Percentiles rank a stretch among this genome's conserved stretches.
These are phyloP conservation scores for Candida glaebosa DNA, from an alignment of 805 yeast species.

Conservation along the genomic window DNA sequence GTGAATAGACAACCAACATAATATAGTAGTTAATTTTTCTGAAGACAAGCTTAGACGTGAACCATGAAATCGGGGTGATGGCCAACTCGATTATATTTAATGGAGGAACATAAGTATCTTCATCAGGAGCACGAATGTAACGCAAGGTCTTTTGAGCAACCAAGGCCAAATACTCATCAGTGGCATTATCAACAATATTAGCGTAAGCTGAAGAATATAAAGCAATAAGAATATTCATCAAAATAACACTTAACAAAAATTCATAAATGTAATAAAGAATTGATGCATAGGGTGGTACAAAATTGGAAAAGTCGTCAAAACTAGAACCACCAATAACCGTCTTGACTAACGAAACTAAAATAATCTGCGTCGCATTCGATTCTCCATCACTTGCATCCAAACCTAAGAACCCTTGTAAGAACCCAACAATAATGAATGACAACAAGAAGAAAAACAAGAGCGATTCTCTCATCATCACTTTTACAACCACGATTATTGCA, in stretches of 20 bases:
- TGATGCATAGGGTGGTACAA: constrained; percentile 86
- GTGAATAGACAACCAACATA: constrained; percentile 67
- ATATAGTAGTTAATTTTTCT: constrained; percentile 48
- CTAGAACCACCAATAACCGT: constrained; percentile 75
- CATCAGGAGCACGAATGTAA: constrained; percentile 86
- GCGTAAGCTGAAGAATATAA: constrained; percentile 82
- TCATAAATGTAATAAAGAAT: constrained; percentile 73
- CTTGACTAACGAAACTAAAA: constrained; percentile 61
- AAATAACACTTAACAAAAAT: constrained; percentile 68
- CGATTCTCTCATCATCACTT: constrained; percentile 84
- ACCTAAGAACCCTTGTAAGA: constrained; percentile 83
- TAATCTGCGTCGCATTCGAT: constrained; percentile 65
- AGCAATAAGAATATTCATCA: constrained; percentile 82
- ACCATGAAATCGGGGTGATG: constrained; percentile 25
- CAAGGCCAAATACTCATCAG: constrained; percentile 79
- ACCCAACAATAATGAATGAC: constrained; percentile 69
- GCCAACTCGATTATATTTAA: constrained; percentile 66
- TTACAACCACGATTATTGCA: constrained; percentile 80
- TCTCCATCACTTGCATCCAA: constrained; percentile 85
- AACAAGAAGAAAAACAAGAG: constrained; percentile 76
- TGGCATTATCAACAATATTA: constrained; percentile 75
- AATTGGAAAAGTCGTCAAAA: constrained; percentile 62
- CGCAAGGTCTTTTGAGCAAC: constrained; percentile 81
- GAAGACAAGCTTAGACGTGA: constrained; percentile 33
- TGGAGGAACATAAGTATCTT: constrained; percentile 81